Base-by-base conservation (phyloP, 169 alveolate genomes). In the Babesia sp. region DNA sequence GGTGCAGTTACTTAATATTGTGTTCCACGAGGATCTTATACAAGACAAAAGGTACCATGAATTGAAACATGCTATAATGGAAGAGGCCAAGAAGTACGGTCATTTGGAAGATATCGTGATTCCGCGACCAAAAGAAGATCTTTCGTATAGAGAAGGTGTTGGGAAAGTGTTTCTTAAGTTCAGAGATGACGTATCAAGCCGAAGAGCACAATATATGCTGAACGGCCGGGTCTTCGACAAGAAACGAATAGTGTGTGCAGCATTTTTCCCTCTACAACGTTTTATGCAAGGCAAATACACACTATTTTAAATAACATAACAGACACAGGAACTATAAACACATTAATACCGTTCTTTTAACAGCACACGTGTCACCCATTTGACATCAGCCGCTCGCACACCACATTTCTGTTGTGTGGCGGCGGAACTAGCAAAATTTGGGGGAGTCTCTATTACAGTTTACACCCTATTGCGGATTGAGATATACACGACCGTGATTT, bases 241-340 rank as follows among this genome's bases (percentile, higher is more conserved):
- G 54, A 91, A 87, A 48, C 90, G 96, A 48, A 94, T 93, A 12
- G 93, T 91, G 54, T 93, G 96, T 56, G 96, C 96, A 39, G 94
- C 96, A n/a, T 93, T 93, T 67, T 93, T 77, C 64, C 95, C 96
- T 14, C 90, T 84, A 44, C 94, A 93, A 33, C 83, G 72, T 28
- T 93, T 85, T 64, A 39, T 71, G 24, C 54, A 55, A 31, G 96
- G 95, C 37, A 91, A 84, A 31, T 93, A 93, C 78, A 90, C 93
- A 33, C 85, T 93, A 26, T 72, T 92, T 20, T 92, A 86, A 81
- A 20, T 24, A 34, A 29, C 4, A 5, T 5, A 29, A 12, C n/a
- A 53, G 31, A 16, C 45, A 57, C 16, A 2, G n/a, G n/a, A 28
- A 7, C 26, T n/a, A 1, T 12, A 33, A 33, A 31, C 24, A 2